Percentiles rank a stretch among this genome's conserved stretches.
These are phyloP conservation scores for Tulasnella sp. DNA, from an alignment of 768 basidiomycete species.

Conservation along the genomic window DNA sequence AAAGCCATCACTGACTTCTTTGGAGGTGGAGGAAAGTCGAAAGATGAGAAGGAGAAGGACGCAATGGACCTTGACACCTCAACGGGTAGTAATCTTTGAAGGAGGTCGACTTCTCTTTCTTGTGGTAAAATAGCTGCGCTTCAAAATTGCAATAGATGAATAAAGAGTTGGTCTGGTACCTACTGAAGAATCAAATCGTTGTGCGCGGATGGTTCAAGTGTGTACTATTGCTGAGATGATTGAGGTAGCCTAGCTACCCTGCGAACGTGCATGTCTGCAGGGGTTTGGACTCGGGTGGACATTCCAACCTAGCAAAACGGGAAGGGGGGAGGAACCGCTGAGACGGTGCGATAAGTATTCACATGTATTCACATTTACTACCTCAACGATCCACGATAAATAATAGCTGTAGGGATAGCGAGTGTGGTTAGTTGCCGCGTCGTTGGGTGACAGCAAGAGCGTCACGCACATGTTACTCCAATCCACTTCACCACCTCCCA, in stretches of 20 bases:
- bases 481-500: not conserved
- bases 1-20: conserved; percentile 40
- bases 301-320: not conserved
- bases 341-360: not conserved
- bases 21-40: conserved; percentile 33
- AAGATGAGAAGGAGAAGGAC: not conserved
- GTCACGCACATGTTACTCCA: not conserved
- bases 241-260: no score
- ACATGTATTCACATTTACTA: no score
- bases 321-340: not conserved
- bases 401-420: not conserved
- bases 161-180: not conserved
- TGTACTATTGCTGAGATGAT: not conserved
- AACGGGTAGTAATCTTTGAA: not conserved
- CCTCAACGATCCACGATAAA: not conserved
- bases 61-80: not conserved
- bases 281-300: no score
- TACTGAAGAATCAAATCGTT: not conserved
- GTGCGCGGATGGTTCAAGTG: not conserved
- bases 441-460: not conserved
- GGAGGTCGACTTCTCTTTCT: not conserved
- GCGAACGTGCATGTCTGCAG: no score
- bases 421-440: not conserved
- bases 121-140: not conserved
- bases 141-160: not conserved